Conservation (phyloP, 148 eudicot species). For the Camellia granthamiana region DNA sequence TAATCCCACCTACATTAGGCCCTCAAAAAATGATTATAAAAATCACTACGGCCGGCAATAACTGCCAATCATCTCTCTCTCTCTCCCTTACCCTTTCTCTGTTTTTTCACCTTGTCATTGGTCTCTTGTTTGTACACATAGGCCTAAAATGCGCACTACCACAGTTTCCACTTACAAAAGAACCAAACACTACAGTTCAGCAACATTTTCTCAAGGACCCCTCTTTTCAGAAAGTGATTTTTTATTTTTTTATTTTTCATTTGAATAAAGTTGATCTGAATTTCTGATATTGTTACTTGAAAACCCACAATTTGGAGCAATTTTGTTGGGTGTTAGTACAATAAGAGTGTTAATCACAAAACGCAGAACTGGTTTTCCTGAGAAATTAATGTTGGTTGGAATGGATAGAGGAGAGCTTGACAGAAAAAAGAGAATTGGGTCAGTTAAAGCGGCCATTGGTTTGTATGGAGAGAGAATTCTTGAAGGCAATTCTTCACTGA, state of each 20-base stretch:
- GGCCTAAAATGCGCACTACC: too few relatives aligned
- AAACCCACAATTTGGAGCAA: neutral
- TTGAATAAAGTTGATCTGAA: too few relatives aligned
- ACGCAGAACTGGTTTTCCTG: neutral
- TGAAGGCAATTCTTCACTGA: constrained; percentile 18
- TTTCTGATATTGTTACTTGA: neutral
- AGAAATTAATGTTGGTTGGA: constrained; percentile 1
- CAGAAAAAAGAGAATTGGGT: constrained; percentile 24
- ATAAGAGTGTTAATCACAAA: too few relatives aligned
- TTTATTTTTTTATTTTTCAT: neutral
- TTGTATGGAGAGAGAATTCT: constrained; percentile 36
- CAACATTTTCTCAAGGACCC: neutral
- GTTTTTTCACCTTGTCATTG: too few relatives aligned
- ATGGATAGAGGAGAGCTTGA: constrained; percentile 29
- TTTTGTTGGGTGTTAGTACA: too few relatives aligned
- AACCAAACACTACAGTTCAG: neutral
- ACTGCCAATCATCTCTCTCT: neutral
- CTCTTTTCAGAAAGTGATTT: neutral
- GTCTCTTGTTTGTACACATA: too few relatives aligned
- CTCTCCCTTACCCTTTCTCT: neutral
- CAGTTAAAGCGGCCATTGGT: constrained; percentile 44
- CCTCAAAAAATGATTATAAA: neutral
- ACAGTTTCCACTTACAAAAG: neutral
- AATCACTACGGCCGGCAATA: neutral
- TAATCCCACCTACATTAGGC: neutral